Conservation (phyloP, 441 rosid genomes). For the Populus tomentosa region DNA sequence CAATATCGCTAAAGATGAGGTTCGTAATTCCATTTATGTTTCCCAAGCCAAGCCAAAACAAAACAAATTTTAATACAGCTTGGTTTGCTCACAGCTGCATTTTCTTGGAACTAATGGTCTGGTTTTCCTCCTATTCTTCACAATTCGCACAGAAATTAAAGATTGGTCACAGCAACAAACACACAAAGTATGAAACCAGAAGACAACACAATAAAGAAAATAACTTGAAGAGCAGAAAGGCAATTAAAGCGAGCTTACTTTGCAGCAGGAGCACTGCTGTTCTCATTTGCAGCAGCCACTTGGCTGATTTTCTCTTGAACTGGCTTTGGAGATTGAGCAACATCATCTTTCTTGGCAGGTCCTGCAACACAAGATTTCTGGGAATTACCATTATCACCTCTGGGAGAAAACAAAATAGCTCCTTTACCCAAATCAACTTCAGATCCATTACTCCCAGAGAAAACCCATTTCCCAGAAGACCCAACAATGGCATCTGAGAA, state of each 20-base stretch:
- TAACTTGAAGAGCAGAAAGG: not conserved
- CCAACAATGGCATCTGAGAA: conserved; percentile 56
- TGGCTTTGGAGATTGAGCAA: conserved; percentile 33
- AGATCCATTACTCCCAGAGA: conserved; percentile 37
- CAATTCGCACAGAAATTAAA: conserved; percentile 4
- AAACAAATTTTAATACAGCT: not conserved
- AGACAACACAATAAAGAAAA: conserved; percentile 23
- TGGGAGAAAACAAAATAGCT: conserved; percentile 36
- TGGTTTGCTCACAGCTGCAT: not conserved
- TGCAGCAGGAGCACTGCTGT: conserved; percentile 43
- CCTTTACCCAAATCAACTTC: conserved; percentile 44
- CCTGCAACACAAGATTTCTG: conserved; percentile 22
- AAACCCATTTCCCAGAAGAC: conserved; percentile 40
- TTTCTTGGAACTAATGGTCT: not conserved
- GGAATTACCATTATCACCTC: conserved; percentile 30
- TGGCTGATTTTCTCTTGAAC: conserved; percentile 37
- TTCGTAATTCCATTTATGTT: not conserved
- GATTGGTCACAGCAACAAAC: not conserved
- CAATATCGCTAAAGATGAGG: not conserved
- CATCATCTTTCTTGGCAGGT: conserved; percentile 24
- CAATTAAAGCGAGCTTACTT: conserved; percentile 32
- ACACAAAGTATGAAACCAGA: not conserved
- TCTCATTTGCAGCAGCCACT: conserved; percentile 35
- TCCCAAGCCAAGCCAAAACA: conserved; percentile 6
- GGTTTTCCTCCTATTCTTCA: not conserved